A percentile compares a stretch with the other conserved stretches of the same genome.
phyloP scores from a whole-genome alignment of 805 yeast genomes.

The Lipomyces sp. region DNA sequence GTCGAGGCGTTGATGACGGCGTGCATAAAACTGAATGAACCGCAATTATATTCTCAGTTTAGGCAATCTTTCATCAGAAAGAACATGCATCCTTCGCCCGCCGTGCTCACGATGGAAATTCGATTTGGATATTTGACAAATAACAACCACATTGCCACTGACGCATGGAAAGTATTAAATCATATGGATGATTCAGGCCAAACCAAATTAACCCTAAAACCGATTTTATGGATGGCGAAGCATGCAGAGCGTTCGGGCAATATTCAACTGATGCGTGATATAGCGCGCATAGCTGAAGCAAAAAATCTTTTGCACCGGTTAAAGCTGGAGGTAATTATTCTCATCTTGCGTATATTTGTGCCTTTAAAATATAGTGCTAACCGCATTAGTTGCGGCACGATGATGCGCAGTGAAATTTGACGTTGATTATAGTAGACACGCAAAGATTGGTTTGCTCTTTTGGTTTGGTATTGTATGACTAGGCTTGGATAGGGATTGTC shows the following conservation, averaged over 20 bases:
- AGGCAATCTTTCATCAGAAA: constrained; percentile 22
- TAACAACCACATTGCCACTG: constrained; percentile 12
- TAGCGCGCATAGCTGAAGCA: constrained; percentile 16
- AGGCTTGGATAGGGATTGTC: neutral
- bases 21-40: constrained; percentile 16
- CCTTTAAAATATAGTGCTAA: neutral
- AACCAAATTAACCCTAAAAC: constrained; percentile 5
- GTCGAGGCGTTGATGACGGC: constrained; percentile 26
- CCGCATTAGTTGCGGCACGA: neutral
- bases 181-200: constrained; percentile 10
- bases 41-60: constrained; percentile 16
- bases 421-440: neutral
- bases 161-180: constrained; percentile 20
- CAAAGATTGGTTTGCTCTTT: neutral
- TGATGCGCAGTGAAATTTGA: neutral
- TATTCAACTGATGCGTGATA: constrained; percentile 8
- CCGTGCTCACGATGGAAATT: constrained; percentile 20
- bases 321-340: constrained; percentile 9
- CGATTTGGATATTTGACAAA: constrained; percentile 21
- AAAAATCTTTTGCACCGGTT: constrained; percentile 9
- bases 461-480: neutral
- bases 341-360: no score
- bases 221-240: constrained; percentile 24
- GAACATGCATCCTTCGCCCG: constrained; percentile 17
- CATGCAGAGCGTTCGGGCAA: constrained; percentile 12